Percentiles rank a stretch among this genome's conserved stretches.
Conservation (phyloP, 345 rosid genomes). For the Lumnitzera racemosa region DNA sequence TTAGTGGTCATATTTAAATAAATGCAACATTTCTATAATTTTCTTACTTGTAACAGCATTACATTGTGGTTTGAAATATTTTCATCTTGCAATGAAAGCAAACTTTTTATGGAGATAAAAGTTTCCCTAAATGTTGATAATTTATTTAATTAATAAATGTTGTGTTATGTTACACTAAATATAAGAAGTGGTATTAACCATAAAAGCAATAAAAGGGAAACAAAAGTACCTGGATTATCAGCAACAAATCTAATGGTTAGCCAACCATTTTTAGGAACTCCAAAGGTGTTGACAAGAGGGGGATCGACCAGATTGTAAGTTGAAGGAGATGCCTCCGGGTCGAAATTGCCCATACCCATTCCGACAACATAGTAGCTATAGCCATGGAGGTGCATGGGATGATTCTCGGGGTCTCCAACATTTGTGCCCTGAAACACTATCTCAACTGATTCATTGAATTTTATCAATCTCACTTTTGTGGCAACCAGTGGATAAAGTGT, state of each 20-base stretch:
- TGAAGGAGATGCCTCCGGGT: conserved; percentile 12
- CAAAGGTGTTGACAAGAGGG: conserved; percentile 18
- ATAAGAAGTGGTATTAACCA: no score
- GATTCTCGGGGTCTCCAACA: conserved; percentile 15
- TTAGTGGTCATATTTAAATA: no score
- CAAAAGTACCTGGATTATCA: conserved; percentile 19
- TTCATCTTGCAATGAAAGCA: no score
- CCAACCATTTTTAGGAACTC: conserved; percentile 31
- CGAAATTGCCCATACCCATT: conserved; percentile 18
- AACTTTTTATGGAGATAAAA: no score
- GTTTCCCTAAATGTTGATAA: no score
- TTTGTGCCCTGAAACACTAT: conserved; percentile 27
- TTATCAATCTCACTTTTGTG: conserved; percentile 15
- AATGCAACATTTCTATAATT: no score
- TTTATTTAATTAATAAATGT: no score
- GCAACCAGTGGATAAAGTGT: conserved; percentile 9
- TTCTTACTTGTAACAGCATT: no score
- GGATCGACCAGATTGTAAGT: conserved; percentile 24
- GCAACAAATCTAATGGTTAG: conserved; percentile 23
- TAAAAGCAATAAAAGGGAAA: no score
- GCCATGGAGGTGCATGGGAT: conserved; percentile 31
- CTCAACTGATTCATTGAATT: conserved; percentile 16
- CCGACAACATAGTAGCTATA: conserved; percentile 24
- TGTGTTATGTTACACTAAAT: no score
- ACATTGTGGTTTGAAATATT: no score